Conservation (phyloP, 1,139 yeast species). For the Kodamaea alishanica region DNA sequence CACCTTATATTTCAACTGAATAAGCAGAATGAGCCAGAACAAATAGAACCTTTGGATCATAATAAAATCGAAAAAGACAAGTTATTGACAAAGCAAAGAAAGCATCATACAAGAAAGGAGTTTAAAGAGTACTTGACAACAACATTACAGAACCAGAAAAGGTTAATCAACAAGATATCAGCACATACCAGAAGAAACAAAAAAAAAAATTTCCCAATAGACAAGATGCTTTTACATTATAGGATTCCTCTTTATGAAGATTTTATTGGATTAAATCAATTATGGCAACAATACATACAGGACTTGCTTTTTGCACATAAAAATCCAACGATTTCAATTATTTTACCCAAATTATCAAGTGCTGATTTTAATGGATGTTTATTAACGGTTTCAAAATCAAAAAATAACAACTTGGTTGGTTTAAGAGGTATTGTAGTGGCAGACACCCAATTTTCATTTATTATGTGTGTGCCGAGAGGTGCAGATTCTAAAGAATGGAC, state of each 20-base stretch:
- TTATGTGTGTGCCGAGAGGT: conserved; percentile 54
- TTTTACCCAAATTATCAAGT: conserved; percentile 59
- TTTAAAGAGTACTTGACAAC: conserved; percentile 41
- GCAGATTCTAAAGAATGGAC: conserved; percentile 34
- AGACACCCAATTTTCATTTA: conserved; percentile 78
- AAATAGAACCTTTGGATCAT: conserved; percentile 17
- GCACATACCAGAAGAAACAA: conserved; percentile 21
- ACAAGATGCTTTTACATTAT: conserved; percentile 28
- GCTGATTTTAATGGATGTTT: conserved; percentile 85
- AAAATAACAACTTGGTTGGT: conserved; percentile 60
- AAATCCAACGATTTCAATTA: conserved; percentile 27
- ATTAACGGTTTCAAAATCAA: conserved; percentile 55
- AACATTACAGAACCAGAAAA: conserved; percentile 37
- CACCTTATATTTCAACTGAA: conserved; percentile 11
- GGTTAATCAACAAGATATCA: conserved; percentile 31
- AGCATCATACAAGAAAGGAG: conserved; percentile 38
- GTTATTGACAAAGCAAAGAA: conserved; percentile 17
- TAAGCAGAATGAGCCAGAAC: conserved; percentile 9
- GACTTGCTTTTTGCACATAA: conserved; percentile 44
- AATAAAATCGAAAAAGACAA: conserved; percentile 9
- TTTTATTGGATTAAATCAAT: conserved; percentile 46
- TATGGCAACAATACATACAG: conserved; percentile 63
- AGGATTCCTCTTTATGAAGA: conserved; percentile 51
- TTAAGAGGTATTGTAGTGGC: conserved; percentile 75
- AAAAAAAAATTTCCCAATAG: conserved; percentile 24